Conservation (phyloP, 2,329 filamentous ascomycete genomes). For the Microdochium bolleyi region DNA sequence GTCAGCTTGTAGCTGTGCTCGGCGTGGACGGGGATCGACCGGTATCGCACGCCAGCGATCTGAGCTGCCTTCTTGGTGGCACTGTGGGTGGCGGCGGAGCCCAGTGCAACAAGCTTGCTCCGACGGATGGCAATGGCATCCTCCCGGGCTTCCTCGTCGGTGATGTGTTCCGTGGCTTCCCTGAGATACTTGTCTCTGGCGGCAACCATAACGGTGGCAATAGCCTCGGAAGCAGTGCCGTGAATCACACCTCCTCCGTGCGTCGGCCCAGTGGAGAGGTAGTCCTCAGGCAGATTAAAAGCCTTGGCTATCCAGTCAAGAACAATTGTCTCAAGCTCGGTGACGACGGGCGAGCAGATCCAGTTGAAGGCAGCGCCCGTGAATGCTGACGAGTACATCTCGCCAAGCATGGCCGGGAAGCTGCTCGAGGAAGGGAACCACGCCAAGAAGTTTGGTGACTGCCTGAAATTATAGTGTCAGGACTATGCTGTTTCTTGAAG, state of each 20-base stretch:
- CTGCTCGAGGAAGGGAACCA: constrained; percentile 83
- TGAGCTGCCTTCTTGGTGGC: constrained; percentile 81
- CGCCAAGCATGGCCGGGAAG: constrained; percentile 80
- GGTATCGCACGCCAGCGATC: constrained; percentile 78
- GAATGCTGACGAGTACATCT: constrained; percentile 86
- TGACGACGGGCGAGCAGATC: constrained; percentile 88
- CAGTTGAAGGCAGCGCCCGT: constrained; percentile 93
- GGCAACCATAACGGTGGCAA: constrained; percentile 80
- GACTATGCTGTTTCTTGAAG: background rate
- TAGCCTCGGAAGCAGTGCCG: constrained; percentile 79
- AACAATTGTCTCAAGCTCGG: constrained; percentile 87
- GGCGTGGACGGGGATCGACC: constrained; percentile 54
- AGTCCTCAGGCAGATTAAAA: constrained; percentile 65
- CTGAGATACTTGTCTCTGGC: constrained; percentile 73
- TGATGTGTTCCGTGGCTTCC: constrained; percentile 43
- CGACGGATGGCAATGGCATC: constrained; percentile 61
- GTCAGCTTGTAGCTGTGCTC: constrained; percentile 64
- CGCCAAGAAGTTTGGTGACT: constrained; percentile 90
- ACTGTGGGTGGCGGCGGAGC: constrained; percentile 72
- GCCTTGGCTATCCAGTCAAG: constrained; percentile 85
- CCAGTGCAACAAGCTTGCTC: constrained; percentile 70
- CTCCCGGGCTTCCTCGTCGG: constrained; percentile 51
- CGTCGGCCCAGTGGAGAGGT: constrained; percentile 62
- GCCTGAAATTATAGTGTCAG: constrained; percentile 33
- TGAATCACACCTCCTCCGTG: constrained; percentile 88